Conservation (phyloP, 345 rosid species). For the Toxicodendron radicans region DNA sequence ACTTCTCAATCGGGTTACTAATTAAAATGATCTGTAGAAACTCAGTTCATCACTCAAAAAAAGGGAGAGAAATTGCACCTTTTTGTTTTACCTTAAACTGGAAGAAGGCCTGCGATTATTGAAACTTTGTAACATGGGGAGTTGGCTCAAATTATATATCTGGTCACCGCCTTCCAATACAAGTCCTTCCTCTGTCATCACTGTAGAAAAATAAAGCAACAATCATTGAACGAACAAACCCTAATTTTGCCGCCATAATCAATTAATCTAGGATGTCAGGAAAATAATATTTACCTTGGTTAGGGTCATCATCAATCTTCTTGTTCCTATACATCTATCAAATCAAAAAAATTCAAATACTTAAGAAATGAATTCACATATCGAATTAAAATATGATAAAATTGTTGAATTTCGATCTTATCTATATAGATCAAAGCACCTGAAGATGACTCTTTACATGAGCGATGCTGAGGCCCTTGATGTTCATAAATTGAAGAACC, state of each 20-base stretch:
- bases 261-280: not conserved
- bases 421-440: conserved; percentile 29
- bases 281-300: conserved; percentile 44
- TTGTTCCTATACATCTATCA: conserved; percentile 75
- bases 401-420: not conserved
- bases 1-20: conserved; percentile 3
- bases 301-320: conserved; percentile 51
- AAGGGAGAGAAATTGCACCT: conserved; percentile 13
- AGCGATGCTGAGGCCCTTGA: conserved; percentile 74
- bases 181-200: conserved; percentile 47
- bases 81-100: conserved; percentile 24
- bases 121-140: conserved; percentile 60
- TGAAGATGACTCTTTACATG: conserved; percentile 94
- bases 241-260: conserved; percentile 21
- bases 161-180: conserved; percentile 42
- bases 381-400: not conserved
- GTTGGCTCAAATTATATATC: conserved; percentile 57
- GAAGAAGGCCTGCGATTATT: conserved; percentile 48
- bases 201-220: conserved; percentile 20
- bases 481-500: conserved; percentile 80
- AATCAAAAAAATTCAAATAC: not conserved
- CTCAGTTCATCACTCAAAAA: not conserved
- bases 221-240: conserved; percentile 29
- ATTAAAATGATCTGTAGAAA: not conserved
- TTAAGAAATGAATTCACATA: not conserved